A percentile compares a stretch with the other conserved stretches of the same genome.
phyloP scores from a whole-genome alignment of 768 basidiomycete genomes.

The Leucogyrophana mollusca region DNA sequence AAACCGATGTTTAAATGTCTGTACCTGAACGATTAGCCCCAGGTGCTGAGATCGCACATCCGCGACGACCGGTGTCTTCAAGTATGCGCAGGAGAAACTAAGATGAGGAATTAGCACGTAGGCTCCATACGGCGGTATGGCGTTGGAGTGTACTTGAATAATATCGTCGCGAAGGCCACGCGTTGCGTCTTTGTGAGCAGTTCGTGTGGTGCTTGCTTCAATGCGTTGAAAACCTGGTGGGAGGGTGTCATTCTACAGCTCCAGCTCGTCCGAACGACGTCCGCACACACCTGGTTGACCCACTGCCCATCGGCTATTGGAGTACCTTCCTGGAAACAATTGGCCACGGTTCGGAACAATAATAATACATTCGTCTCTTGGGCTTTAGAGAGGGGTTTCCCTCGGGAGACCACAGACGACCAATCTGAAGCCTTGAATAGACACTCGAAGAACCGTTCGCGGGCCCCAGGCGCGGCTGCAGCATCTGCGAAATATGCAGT shows the following conservation, averaged over 20 bases:
- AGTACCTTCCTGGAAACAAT: conserved; percentile 64
- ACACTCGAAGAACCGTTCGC: conserved; percentile 54
- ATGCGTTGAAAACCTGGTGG: conserved; percentile 53
- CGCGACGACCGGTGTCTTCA: conserved; percentile 41
- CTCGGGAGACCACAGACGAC: conserved; percentile 44
- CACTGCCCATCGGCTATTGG: conserved; percentile 44
- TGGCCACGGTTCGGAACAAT: conserved; percentile 75
- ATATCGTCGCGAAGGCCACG: conserved; percentile 74
- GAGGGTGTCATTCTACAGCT: conserved; percentile 8
- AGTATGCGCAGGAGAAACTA: conserved; percentile 64
- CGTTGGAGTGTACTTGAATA: conserved; percentile 85
- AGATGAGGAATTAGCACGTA: conserved; percentile 1
- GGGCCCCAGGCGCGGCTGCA: conserved; percentile 42
- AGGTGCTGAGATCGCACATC: conserved; percentile 42
- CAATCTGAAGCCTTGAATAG: conserved; percentile 73
- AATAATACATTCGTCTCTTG: conserved; percentile 86
- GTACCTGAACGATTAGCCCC: conserved; percentile 46
- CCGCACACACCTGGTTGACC: conserved; percentile 44
- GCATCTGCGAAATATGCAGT: conserved; percentile 60
- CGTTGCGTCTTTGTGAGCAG: conserved; percentile 68
- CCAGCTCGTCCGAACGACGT: neutral
- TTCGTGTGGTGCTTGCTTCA: conserved; percentile 51
- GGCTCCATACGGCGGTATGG: neutral
- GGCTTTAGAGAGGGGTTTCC: conserved; percentile 58
- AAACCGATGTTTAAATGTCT: conserved; percentile 6